These are phyloP conservation scores for Yamadazyma oceani DNA, from an alignment of 1,139 yeast genomes.

Conservation along the genomic window DNA sequence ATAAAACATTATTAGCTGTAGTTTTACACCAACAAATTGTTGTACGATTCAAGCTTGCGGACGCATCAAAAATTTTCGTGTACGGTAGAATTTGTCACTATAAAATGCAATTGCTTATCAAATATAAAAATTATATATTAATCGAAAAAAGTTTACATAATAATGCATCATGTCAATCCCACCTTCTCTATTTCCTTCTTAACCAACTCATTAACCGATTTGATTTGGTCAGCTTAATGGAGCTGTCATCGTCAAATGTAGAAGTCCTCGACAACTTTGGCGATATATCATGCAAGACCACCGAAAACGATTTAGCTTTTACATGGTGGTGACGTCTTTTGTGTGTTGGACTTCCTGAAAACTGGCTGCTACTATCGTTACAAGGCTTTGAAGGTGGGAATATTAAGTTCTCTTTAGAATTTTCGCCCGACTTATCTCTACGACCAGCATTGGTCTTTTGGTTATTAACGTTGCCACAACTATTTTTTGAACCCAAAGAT, in stretches of 20 bases:
- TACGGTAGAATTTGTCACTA: background rate
- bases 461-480: background rate
- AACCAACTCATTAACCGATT: constrained; percentile 18
- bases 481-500: background rate
- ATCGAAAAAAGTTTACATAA: too few relatives aligned
- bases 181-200: constrained; percentile 12
- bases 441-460: constrained; percentile 1
- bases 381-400: constrained; percentile 3
- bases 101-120: background rate
- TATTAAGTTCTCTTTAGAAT: constrained; percentile 1
- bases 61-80: background rate
- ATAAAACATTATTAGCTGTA: constrained; percentile 19
- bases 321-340: constrained; percentile 6
- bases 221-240: constrained; percentile 12
- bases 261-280: constrained; percentile 12
- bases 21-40: background rate
- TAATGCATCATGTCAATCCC: too few relatives aligned
- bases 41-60: too few relatives aligned
- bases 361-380: background rate
- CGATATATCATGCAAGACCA: constrained; percentile 10
- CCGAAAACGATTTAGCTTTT: constrained; percentile 16
- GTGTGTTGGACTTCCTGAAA: background rate
- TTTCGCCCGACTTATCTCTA: background rate
- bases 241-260: constrained; percentile 9
- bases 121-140: background rate